Evolutionary conservation across 306 rosid genomes (phyloP).

Genomic region (Vigna angularis): DNA sequence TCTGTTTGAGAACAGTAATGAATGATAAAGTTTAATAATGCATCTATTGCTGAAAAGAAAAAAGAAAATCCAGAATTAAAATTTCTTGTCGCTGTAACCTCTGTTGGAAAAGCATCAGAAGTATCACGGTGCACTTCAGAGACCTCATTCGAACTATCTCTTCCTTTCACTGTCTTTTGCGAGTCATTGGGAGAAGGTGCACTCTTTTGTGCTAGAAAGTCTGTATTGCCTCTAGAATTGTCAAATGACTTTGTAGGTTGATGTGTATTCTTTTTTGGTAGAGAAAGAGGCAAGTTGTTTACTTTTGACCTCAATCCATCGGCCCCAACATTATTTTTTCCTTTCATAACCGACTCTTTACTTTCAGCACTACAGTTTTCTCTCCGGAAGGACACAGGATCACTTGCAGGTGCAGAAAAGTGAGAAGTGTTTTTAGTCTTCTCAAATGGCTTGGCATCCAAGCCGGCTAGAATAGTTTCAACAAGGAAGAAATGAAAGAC

Average conservation of each 20-base stretch:
- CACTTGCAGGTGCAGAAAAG: conserved; percentile 51
- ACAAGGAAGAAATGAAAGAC: conserved; percentile 43
- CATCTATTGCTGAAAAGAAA: conserved; percentile 16
- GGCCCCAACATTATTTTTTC: conserved; percentile 57
- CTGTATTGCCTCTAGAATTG: conserved; percentile 54
- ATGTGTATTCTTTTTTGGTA: conserved; percentile 47
- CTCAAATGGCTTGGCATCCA: conserved; percentile 68
- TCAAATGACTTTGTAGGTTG: conserved; percentile 51
- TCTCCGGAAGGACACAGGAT: conserved; percentile 48
- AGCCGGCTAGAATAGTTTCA: conserved; percentile 62
- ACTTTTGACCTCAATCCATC: conserved; percentile 64
- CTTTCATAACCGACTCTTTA: conserved; percentile 63
- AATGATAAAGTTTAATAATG: not conserved
- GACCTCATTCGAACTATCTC: conserved; percentile 49
- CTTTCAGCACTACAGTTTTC: conserved; percentile 59
- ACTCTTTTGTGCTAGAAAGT: conserved; percentile 53
- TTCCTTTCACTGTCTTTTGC: conserved; percentile 56
- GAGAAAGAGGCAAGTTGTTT: conserved; percentile 59
- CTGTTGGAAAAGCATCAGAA: conserved; percentile 80
- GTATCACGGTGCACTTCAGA: conserved; percentile 65
- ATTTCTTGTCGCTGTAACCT: conserved; percentile 60
- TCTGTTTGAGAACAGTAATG: conserved; percentile 30
- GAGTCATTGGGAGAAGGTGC: conserved; percentile 53
- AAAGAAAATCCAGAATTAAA: conserved; percentile 26
- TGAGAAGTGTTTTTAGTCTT: conserved; percentile 63